Base-by-base conservation (phyloP, 2,329 filamentous ascomycete species). In the Trichophyton benhamiae region DNA sequence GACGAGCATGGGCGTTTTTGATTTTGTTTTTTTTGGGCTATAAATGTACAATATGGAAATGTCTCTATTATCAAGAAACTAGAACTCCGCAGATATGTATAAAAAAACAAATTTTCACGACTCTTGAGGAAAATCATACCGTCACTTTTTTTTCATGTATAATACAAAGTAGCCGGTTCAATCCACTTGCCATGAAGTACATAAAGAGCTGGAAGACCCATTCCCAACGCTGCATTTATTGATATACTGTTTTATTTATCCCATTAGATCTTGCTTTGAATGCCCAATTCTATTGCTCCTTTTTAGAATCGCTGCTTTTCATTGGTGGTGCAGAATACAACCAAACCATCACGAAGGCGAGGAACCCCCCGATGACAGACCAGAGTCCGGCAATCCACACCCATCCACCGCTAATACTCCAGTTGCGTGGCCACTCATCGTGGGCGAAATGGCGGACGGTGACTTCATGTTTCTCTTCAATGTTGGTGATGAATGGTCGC, bases 371-470 rank as follows among this genome's bases (percentile, higher is more conserved):
- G 61, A 96, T 83, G 1, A 95, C 96, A 58, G 87, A 86, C 72
- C 83, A 88, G 63, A 97, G 88, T 63, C 94, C 92, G 0, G 86
- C 82, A 71, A 99, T 89, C 89, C 92, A 97, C 9, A 92, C 90
- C 89, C 90, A 97, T 2, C 91, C 92, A 48, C 87, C 91, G 64
- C 83, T 89, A 72, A 99, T 99, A 71, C 82, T 84, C 78, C 85
- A 97, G 74, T 89, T 95, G 69, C 94, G 83, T 36, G 91, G 89
- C 83, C 88, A 99, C 79, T 99, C 94, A 73, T 99, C 87, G 79
- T 99, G 94, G 6, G 94, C 94, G 77, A 96, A 94, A 79, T 99
- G 94, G 55, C 94, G 84, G 36, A 99, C 90, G 0, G 91, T 95
- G 60, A 97, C 91, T 22, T 92, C 94, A 68, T 86, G 83, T 84